Evolutionary conservation across 257 asterid species (phyloP), one percentile per base, ranked within the genome.

Genomic region (Lycium ferocissimum): DNA sequence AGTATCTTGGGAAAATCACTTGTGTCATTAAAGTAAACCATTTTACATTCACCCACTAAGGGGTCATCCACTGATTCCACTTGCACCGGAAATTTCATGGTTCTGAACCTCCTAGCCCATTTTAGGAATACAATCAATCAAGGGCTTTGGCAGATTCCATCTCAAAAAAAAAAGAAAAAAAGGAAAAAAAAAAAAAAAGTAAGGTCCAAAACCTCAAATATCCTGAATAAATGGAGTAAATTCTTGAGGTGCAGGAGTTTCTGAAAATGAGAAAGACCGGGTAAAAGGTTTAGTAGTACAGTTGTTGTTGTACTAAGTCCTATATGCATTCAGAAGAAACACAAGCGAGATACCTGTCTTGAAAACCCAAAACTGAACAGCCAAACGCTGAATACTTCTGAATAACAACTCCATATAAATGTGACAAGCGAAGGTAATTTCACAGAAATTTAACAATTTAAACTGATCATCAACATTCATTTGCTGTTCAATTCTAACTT

Each of bases 61-160:
- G 47, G 81, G 20, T 76, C 65, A 78, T 78, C 15, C 47, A 15
- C 33, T 49, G 26, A 53, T 53, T 26, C 82, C 63, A 53, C 59
- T 22, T 78, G 82, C 22, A 26, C 62, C 6, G 1, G 61, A 47
- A 75, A 72, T 10, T 45, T 20, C 38, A 75, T 49, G 11, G 81
- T 75, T 3, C 62, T 76, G 81, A 51, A 53, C 63, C 65, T 15
- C 22, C 43, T 51, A 53, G 15, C 9, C 9, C 47, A 51, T 13
- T 70, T 78, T 26, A 78, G 33, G 47, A 26, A 75, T 62, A 22
- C 62, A 51, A 17, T 13, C 18, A n/a, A 33, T 38, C 65, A 53
- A 76, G 82, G 47, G 26, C 47, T 76, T 53, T 22, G 65, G 78
- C 53, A 70, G 54, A 56, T 56, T 56, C 62, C 59, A 54, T 54